Base-by-base conservation (phyloP, 371 early-diverging fungal species). In the Polyrhizophydium stewartii region DNA sequence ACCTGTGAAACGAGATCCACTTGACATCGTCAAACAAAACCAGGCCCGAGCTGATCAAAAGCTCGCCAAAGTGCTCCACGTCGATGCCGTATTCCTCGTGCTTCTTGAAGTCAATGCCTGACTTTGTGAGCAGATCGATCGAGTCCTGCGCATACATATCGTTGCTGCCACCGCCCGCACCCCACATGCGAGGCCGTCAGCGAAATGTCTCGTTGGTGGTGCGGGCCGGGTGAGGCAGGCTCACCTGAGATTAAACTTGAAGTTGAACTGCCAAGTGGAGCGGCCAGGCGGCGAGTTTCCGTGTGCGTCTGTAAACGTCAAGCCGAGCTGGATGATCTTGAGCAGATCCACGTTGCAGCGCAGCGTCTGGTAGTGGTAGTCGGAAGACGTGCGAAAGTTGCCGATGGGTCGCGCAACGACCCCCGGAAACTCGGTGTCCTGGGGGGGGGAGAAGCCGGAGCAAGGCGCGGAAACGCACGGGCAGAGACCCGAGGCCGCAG, bases 71-170 rank as follows among this genome's bases (percentile, higher is more conserved):
- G 58, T 94, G 91, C 47, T 92, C 87, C 13, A 95, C 89, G 67
- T 94, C 93, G 66, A 99, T 98, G n/a, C 99, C 99, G 67, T 88
- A 90, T 62, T 93, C 94, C 59, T 93, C 90, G 71, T 98, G 94
- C 71, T 91, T 90, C 66, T 93, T 87, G 81, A 99, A 99, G 78
- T 99, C 98, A 65, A 99, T 96, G 27, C 97, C 97, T 27, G 98
- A 95, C 66, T 97, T 94, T 24, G 88, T 86, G 61, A 99, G 79
- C 51, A 99, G 78, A 53, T 98, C 97, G 62, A 99, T 97, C 16
- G 99, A 98, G 76, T 99, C 99, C 75, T 97, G 97, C 16, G 99
- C 94, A 69, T 96, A 99, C 99, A 99, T 99, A 70, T 98, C 98
- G 57, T 89, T 89, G 33, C 90, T 92, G 35, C 45, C n/a, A n/a